These are phyloP conservation scores for Beauveria rudraprayagi DNA, from an alignment of 2,329 filamentous ascomycete genomes.

Conservation along the genomic window DNA sequence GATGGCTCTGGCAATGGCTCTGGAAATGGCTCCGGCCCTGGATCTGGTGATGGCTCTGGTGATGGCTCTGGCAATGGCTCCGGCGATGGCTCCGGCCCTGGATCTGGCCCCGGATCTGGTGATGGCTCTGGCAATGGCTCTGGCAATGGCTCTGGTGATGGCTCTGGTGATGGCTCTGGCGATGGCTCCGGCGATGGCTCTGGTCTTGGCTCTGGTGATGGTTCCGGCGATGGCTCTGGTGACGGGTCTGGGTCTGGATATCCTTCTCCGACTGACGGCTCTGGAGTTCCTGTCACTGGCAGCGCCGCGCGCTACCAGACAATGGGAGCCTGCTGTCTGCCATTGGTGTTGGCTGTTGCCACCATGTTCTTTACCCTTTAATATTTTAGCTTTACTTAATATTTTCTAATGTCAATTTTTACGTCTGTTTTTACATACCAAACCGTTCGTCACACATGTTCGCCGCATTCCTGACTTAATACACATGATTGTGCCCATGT, in stretches of 20 bases:
- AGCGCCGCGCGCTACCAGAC: background rate
- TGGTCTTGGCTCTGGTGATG: background rate
- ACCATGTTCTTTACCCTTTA: constrained; percentile 4
- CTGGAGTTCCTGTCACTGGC: background rate
- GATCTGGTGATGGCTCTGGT: background rate
- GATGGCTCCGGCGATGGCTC: background rate
- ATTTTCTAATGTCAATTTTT: background rate
- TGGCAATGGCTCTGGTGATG: background rate
- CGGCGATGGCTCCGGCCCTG: background rate
- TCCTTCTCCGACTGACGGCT: background rate
- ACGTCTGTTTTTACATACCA: background rate
- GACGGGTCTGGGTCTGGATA: background rate
- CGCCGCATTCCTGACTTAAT: background rate
- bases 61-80: background rate
- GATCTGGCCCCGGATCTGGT: background rate
- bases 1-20: background rate
- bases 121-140: background rate
- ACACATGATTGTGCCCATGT: background rate
- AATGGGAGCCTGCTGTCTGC: background rate
- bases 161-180: background rate
- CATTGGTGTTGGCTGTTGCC: background rate
- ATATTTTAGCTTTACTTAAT: background rate
- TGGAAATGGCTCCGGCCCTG: background rate
- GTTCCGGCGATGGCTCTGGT: background rate
- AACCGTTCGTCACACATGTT: too few relatives aligned